These are phyloP conservation scores for Sophora flavescens DNA, from an alignment of 306 rosid genomes.

Conservation along the genomic window DNA sequence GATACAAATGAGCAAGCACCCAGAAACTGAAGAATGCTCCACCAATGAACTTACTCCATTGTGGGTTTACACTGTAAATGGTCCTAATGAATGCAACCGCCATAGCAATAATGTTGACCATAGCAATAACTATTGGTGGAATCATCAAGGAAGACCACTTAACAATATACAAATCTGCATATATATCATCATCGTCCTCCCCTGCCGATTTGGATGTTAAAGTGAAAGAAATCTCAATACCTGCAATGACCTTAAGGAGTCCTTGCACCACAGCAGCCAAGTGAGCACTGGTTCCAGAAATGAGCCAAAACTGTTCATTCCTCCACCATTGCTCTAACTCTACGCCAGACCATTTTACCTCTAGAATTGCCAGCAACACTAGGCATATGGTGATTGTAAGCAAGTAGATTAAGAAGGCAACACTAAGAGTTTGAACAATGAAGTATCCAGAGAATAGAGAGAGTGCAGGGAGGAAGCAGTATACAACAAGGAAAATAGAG, in stretches of 20 bases:
- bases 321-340: slow-evolving; percentile 69
- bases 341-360: slow-evolving; percentile 61
- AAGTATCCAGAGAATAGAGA: slow-evolving; percentile 57
- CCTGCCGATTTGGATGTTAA: slow-evolving; percentile 51
- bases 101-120: slow-evolving; percentile 57
- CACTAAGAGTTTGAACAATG: slow-evolving; percentile 55
- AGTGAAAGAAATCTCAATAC: slow-evolving; percentile 64
- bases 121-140: slow-evolving; percentile 59
- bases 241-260: slow-evolving; percentile 58
- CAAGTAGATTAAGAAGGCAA: slow-evolving; percentile 56
- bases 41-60: slow-evolving; percentile 62
- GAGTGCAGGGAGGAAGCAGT: slow-evolving; percentile 68
- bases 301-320: slow-evolving; percentile 67
- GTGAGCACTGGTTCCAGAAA: slow-evolving; percentile 64
- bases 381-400: slow-evolving; percentile 57
- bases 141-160: slow-evolving; percentile 63
- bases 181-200: slow-evolving; percentile 51
- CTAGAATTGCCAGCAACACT: slow-evolving; percentile 45
- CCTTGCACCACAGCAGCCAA: slow-evolving; percentile 64
- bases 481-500: slow-evolving; percentile 58
- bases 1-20: slow-evolving; percentile 68
- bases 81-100: slow-evolving; percentile 53
- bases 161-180: slow-evolving; percentile 59
- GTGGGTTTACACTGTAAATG: slow-evolving; percentile 45
- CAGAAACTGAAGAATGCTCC: slow-evolving; percentile 66